Evolutionary conservation across 2,329 filamentous ascomycete genomes (phyloP).

Genomic region (Colletotrichum lindemuthianum): DNA sequence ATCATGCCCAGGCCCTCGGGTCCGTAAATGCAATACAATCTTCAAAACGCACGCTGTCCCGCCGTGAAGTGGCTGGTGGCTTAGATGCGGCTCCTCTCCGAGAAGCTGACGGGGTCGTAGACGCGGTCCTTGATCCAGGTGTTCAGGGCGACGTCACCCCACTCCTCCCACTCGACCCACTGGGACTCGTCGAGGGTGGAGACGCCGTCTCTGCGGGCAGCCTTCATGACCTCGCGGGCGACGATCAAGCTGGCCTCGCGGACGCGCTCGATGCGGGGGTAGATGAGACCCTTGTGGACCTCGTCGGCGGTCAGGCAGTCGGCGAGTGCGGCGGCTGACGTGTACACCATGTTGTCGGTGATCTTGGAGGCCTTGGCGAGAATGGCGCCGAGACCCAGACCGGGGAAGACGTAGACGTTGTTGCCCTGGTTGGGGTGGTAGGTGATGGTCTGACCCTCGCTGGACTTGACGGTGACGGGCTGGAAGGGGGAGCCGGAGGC

Average conservation of each 20-base stretch:
- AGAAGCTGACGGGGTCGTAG: slow-evolving; percentile 66
- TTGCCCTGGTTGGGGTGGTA: slow-evolving; percentile 87
- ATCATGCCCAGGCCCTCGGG: slow-evolving; percentile 24
- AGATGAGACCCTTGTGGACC: slow-evolving; percentile 84
- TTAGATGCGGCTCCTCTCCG: slow-evolving; percentile 41
- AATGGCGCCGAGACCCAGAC: slow-evolving; percentile 92
- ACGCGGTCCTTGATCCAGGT: slow-evolving; percentile 69
- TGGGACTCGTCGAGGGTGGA: slow-evolving; percentile 73
- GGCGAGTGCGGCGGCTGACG: slow-evolving; percentile 83
- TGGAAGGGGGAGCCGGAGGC: slow-evolving; percentile 95
- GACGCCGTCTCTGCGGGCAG: slow-evolving; percentile 84
- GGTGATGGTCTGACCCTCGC: slow-evolving; percentile 67
- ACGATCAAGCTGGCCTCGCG: slow-evolving; percentile 89
- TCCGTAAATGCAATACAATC: slow-evolving; percentile 33
- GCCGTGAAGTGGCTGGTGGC: not conserved
- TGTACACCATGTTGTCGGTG: slow-evolving; percentile 97
- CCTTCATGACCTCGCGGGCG: slow-evolving; percentile 91
- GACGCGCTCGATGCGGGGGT: slow-evolving; percentile 91
- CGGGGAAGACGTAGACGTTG: slow-evolving; percentile 94
- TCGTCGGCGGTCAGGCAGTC: slow-evolving; percentile 84
- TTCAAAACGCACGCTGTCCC: slow-evolving; percentile 8
- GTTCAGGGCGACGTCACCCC: slow-evolving; percentile 71
- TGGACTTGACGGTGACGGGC: slow-evolving; percentile 71
- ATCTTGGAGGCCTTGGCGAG: slow-evolving; percentile 86
- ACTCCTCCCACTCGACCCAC: slow-evolving; percentile 79